Evolutionary conservation across 495 filamentous ascomycete species (phyloP).

Genomic region (Xylaria intraflava): DNA sequence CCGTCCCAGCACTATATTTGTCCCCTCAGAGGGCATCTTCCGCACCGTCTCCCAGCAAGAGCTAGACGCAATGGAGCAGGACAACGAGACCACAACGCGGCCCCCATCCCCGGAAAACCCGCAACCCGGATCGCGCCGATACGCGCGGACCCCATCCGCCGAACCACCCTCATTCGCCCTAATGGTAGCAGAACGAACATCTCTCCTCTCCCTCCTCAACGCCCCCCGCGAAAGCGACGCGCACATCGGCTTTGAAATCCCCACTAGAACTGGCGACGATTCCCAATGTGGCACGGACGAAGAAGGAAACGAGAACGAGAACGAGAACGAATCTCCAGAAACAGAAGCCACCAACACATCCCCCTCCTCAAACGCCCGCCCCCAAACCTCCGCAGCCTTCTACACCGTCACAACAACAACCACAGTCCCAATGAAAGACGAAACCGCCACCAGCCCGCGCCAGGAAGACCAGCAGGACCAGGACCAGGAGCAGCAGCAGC

Average conservation of each 20-base stretch:
- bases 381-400: constrained; percentile 34
- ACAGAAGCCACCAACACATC: constrained; percentile 1
- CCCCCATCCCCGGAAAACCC: constrained; percentile 23
- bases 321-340: constrained; percentile 9
- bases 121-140: constrained; percentile 15
- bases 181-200: constrained; percentile 38
- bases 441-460: not conserved
- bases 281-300: not conserved
- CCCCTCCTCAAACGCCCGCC: constrained; percentile 11
- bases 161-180: constrained; percentile 46
- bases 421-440: constrained; percentile 40
- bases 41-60: constrained; percentile 44
- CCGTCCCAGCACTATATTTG: constrained; percentile 39
- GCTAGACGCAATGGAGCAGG: constrained; percentile 24
- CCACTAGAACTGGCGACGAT: constrained; percentile 25
- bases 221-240: constrained; percentile 34
- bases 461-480: constrained; percentile 12
- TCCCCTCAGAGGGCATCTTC: constrained; percentile 46
- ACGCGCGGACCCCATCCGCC: constrained; percentile 44
- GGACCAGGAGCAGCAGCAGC: constrained; percentile 17
- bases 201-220: constrained; percentile 50
- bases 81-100: constrained; percentile 11
- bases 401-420: constrained; percentile 39
- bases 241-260: constrained; percentile 28
- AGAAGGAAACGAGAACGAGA: too few relatives aligned